Evolutionary conservation across 345 rosid genomes (phyloP).

Genomic region (Murraya paniculata): DNA sequence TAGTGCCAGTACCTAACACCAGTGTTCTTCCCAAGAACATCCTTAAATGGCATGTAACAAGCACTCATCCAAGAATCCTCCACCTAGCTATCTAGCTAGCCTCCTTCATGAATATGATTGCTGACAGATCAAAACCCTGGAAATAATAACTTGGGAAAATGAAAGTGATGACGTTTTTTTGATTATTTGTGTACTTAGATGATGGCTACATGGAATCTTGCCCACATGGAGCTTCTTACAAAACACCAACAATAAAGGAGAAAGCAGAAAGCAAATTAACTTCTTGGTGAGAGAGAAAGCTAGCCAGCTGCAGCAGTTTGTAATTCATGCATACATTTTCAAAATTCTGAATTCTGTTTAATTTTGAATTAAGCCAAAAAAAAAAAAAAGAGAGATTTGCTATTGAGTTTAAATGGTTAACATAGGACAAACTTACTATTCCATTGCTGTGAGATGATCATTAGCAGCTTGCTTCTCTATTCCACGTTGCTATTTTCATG

Average conservation of each 20-base stretch:
- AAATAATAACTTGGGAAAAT: conserved; percentile 16
- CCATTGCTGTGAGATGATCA: conserved; percentile 5
- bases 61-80: conserved; percentile 20
- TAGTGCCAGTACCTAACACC: neutral
- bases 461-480: neutral
- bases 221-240: conserved; percentile 18
- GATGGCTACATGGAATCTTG: conserved; percentile 41
- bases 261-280: neutral
- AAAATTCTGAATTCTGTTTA: neutral
- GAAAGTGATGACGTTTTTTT: conserved; percentile 22
- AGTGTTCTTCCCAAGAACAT: conserved; percentile 8
- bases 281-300: conserved; percentile 5
- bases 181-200: conserved; percentile 16
- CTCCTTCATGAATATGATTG: conserved; percentile 18
- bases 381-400: neutral
- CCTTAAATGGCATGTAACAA: conserved; percentile 25
- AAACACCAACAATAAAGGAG: conserved; percentile 13
- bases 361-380: neutral
- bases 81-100: neutral
- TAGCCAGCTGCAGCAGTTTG: neutral
- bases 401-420: neutral
- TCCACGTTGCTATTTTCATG: conserved; percentile 8
- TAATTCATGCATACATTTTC: neutral
- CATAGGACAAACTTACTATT: conserved; percentile 19
- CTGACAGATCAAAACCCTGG: conserved; percentile 28